phyloP scores from a whole-genome alignment of 305 asterid species.

The Striga hermonthica region DNA sequence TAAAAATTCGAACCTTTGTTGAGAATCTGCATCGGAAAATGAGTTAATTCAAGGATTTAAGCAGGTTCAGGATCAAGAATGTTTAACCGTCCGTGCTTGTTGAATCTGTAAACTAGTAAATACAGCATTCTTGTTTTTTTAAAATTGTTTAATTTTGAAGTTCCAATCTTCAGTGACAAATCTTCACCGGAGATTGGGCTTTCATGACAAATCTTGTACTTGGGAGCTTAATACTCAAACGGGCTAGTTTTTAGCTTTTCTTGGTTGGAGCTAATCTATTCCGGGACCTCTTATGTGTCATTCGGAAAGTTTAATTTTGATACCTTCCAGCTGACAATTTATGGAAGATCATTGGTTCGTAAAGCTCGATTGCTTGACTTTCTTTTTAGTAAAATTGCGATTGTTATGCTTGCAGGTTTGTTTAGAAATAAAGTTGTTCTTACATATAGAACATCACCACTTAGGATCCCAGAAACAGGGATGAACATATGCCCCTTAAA shows the following conservation, averaged over 20 bases:
- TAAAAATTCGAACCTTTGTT: conserved; percentile 14
- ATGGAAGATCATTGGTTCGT: neutral
- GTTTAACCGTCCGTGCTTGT: no score
- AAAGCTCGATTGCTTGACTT: neutral
- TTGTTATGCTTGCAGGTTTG: conserved; percentile 32
- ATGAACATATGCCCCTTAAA: conserved; percentile 69
- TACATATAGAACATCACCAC: conserved; percentile 54
- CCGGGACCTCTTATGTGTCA: neutral
- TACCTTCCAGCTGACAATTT: neutral
- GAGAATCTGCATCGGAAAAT: conserved; percentile 14
- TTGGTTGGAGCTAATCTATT: conserved; percentile 6
- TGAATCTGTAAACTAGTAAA: neutral
- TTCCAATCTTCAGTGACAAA: conserved; percentile 22
- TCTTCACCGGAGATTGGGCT: conserved; percentile 5
- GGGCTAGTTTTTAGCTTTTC: neutral
- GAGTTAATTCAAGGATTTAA: conserved; percentile 2
- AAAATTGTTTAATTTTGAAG: neutral
- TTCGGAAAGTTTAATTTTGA: neutral
- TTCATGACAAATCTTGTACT: conserved; percentile 1
- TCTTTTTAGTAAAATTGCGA: neutral
- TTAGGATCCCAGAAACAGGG: conserved; percentile 64
- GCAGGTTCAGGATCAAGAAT: no score
- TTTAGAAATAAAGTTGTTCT: conserved; percentile 65
- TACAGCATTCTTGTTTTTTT: neutral
- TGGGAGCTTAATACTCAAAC: neutral